Evolutionary conservation across 2,329 filamentous ascomycete genomes (phyloP), one percentile per base, ranked within the genome.

Genomic region (Monosporascus sp.): DNA sequence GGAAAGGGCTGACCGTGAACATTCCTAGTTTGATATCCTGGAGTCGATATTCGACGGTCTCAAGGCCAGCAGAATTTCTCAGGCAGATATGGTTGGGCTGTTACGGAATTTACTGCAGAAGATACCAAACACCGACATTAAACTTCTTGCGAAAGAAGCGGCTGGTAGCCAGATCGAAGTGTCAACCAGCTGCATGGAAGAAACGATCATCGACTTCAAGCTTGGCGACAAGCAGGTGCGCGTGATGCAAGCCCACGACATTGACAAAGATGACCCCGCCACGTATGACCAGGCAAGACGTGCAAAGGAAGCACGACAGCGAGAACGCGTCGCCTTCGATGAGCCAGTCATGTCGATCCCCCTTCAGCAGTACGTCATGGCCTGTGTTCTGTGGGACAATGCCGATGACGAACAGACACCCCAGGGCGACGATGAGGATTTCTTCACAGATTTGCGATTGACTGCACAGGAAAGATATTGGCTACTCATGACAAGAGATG

Each of bases 191-290:
- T 9, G 27, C 27, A 27, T 9, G 17, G 27, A 40, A 22, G 46
- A 52, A 26, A 44, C 34, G 6, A 22, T 53, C 9, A 14, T 52
- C n/a, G 40, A 17, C 19, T 53, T 53, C 36, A 19, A 16, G 19
- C 8, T 57, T 5, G 19, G 50, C 4, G 26, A 27, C 17, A 46
- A 40, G 20, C n/a, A 52, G 6, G 50, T 51, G 14, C 41, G 55
- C 6, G 20, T 57, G 14, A 48, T 57, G 40, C 55, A 55, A 26
- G 40, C 44, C 8, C 50, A 49, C n/a, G 50, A 57, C n/a, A 27
- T 53, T 11, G 53, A 57, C 31, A 34, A 36, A 20, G 36, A 52
- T n/a, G 31, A 57, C 24, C n/a, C 11, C 1, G 48, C 38, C 5
- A 48, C 52, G 1, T 53, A 44, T 17, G 19, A 36, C 9, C 22